Evolutionary conservation across 2,329 filamentous ascomycete genomes (phyloP).

Genomic region (Colletotrichum truncatum): DNA sequence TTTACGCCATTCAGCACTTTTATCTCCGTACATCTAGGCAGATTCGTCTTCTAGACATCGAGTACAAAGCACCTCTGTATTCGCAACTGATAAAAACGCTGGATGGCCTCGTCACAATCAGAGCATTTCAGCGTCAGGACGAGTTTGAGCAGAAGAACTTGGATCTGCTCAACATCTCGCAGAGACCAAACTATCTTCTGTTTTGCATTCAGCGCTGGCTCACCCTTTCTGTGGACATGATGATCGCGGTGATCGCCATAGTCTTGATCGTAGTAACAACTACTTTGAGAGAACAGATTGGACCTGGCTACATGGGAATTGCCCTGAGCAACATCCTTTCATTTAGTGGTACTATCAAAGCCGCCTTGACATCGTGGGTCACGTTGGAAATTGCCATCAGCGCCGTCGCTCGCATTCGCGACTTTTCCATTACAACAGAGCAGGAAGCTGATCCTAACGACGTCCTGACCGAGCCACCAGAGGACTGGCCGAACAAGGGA

Average conservation of each 20-base stretch:
- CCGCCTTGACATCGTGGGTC: neutral
- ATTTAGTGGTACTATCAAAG: slow-evolving; percentile 1
- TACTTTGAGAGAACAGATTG: neutral
- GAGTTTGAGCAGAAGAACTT: slow-evolving; percentile 32
- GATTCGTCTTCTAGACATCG: slow-evolving; percentile 40
- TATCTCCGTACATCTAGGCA: slow-evolving; percentile 44
- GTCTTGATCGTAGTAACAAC: slow-evolving; percentile 41
- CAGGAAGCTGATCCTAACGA: neutral
- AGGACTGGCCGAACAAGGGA: neutral
- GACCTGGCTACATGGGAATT: neutral
- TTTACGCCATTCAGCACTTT: slow-evolving; percentile 35
- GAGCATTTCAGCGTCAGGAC: slow-evolving; percentile 44
- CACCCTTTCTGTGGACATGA: slow-evolving; percentile 58
- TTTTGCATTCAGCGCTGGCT: slow-evolving; percentile 63
- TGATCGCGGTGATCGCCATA: slow-evolving; percentile 59
- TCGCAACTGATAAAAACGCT: slow-evolving; percentile 39
- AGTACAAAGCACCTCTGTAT: slow-evolving; percentile 40
- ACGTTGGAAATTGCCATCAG: neutral
- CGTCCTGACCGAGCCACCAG: neutral
- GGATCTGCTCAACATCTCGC: slow-evolving; percentile 47
- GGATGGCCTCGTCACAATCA: slow-evolving; percentile 38
- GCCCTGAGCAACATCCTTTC: neutral
- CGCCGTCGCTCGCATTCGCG: neutral
- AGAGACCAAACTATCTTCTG: slow-evolving; percentile 62
- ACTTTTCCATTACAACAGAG: neutral